Conservation (phyloP, 2,329 filamentous ascomycete species). For the Diaporthe sp. region DNA sequence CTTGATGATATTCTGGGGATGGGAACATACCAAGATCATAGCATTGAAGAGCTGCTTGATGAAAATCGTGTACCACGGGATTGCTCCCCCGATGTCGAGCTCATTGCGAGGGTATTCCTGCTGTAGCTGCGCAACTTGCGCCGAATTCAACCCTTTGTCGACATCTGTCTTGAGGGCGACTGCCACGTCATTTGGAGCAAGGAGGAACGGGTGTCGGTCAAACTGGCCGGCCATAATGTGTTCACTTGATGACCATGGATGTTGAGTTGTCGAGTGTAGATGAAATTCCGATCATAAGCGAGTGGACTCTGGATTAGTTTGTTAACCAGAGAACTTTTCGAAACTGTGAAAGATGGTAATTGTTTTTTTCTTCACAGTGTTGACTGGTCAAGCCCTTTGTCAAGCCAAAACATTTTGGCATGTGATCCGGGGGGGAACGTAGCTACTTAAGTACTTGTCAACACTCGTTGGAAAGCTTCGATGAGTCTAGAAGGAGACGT, state of each 20-base stretch:
- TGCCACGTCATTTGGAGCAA: constrained; percentile 73
- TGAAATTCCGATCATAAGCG: constrained; percentile 17
- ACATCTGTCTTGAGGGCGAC: constrained; percentile 73
- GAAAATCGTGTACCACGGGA: constrained; percentile 80
- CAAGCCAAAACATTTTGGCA: background rate
- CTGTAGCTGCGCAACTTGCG: constrained; percentile 71
- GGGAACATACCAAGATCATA: constrained; percentile 75
- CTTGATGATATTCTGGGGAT: background rate
- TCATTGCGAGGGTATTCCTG: constrained; percentile 77
- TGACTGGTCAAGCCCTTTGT: constrained; percentile 14
- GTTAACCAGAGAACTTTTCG: background rate
- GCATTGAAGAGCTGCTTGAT: constrained; percentile 82
- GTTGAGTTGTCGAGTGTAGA: background rate
- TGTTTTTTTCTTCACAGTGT: background rate
- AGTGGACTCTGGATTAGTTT: background rate
- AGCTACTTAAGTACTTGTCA: constrained; percentile 36
- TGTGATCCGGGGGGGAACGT: constrained; percentile 30
- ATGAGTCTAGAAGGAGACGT: constrained; percentile 19
- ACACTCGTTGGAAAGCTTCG: constrained; percentile 2
- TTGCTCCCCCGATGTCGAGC: constrained; percentile 76
- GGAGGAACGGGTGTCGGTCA: constrained; percentile 71
- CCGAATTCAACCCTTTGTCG: constrained; percentile 75
- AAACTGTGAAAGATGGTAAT: background rate
- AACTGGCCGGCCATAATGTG: constrained; percentile 61
- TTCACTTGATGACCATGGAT: constrained; percentile 35